Conservation (phyloP, 148 eudicot genomes). For the Selenicereus undatus region DNA sequence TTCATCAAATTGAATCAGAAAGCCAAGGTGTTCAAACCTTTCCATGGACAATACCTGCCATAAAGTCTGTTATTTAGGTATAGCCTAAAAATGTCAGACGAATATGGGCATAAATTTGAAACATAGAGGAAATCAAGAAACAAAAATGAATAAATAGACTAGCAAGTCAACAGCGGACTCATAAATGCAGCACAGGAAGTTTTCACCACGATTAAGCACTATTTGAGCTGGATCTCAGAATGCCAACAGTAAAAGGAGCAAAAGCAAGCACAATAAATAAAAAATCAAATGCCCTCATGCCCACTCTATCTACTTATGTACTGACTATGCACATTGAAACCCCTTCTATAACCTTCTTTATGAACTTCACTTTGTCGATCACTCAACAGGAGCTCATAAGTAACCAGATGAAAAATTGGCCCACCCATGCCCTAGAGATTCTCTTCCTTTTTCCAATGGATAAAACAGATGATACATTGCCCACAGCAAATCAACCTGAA, state of each 20-base stretch:
- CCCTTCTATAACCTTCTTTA: background rate
- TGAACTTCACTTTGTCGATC: background rate
- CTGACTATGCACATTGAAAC: background rate
- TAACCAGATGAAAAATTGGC: background rate
- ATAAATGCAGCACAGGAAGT: background rate
- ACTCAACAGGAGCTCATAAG: background rate
- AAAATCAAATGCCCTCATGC: background rate
- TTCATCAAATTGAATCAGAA: conserved; percentile 77
- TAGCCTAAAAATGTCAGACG: background rate
- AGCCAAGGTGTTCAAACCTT: conserved; percentile 83
- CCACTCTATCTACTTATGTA: background rate
- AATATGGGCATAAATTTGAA: background rate
- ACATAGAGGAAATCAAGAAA: background rate
- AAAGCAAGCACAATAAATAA: background rate
- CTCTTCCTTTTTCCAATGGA: background rate
- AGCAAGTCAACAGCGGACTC: background rate
- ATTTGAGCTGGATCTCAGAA: background rate
- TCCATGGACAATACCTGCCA: conserved; percentile 84
- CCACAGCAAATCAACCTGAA: background rate
- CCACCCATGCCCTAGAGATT: background rate
- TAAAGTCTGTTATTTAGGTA: background rate
- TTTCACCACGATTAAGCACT: background rate
- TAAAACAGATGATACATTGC: background rate
- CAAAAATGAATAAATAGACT: background rate
- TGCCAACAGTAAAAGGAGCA: background rate